A percentile compares a stretch with the other conserved stretches of the same genome.
phyloP scores from a whole-genome alignment of 345 rosid genomes.

The Eutrema heterophyllum region DNA sequence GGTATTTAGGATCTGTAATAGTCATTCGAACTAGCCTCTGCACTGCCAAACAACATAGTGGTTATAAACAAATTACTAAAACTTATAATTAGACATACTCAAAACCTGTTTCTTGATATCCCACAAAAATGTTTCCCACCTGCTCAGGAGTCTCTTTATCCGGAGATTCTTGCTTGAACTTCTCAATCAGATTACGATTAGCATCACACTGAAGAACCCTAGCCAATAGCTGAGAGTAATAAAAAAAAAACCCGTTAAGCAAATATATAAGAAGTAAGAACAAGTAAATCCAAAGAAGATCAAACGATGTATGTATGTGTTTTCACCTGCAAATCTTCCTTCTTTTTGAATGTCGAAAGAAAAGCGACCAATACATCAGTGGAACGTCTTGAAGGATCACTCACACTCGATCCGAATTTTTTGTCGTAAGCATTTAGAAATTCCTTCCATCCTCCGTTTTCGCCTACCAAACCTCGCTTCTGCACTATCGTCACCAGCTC shows the following conservation, averaged over 20 bases:
- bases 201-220: slow-evolving; percentile 39
- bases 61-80: slow-evolving; percentile 20
- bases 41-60: slow-evolving; percentile 42
- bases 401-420: slow-evolving; percentile 49
- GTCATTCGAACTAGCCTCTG: slow-evolving; percentile 79
- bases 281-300: not conserved
- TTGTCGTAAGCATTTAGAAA: slow-evolving; percentile 51
- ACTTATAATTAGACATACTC: not conserved
- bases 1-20: slow-evolving; percentile 47
- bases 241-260: not conserved
- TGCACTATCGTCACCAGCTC: slow-evolving; percentile 65
- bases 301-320: not conserved
- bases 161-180: slow-evolving; percentile 33
- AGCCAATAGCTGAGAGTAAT: slow-evolving; percentile 40
- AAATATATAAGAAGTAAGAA: not conserved
- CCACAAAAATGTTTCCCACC: slow-evolving; percentile 32
- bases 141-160: slow-evolving; percentile 55
- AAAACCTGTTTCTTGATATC: not conserved
- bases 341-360: slow-evolving; percentile 45
- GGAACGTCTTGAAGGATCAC: slow-evolving; percentile 71
- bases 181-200: slow-evolving; percentile 40
- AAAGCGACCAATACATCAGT: slow-evolving; percentile 54
- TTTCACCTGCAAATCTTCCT: slow-evolving; percentile 49
- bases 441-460: slow-evolving; percentile 66
- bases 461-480: slow-evolving; percentile 48